A percentile compares a stretch with the other conserved stretches of the same genome.
phyloP scores from a whole-genome alignment of 2,329 filamentous ascomycete genomes.

The Bipolaris victoriae region DNA sequence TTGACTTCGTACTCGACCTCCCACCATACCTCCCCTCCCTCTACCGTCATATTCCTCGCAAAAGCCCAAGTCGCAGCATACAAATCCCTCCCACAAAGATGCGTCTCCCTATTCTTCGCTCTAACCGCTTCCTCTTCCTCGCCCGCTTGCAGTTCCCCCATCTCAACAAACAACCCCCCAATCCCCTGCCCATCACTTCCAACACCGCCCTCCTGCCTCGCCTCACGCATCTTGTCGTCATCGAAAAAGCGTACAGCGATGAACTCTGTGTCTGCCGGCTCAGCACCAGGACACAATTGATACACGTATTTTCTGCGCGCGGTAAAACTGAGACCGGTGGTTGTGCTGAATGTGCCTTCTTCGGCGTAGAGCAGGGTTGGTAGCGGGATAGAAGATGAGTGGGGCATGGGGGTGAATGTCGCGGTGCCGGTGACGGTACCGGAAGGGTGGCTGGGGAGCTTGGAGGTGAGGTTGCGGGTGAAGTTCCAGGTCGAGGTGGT shows the following conservation, averaged over 20 bases:
- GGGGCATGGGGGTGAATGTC: conserved; percentile 60
- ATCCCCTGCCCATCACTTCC: conserved; percentile 53
- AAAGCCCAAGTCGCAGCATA: conserved; percentile 76
- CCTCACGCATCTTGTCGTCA: conserved; percentile 16
- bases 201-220: conserved; percentile 9
- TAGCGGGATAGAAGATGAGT: not conserved
- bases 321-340: conserved; percentile 61
- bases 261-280: not conserved
- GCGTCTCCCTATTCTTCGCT: conserved; percentile 64
- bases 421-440: conserved; percentile 71
- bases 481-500: conserved; percentile 63
- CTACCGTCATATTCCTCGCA: conserved; percentile 49
- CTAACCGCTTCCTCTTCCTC: conserved; percentile 30
- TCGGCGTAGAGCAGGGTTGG: conserved; percentile 72
- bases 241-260: conserved; percentile 26
- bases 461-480: conserved; percentile 62
- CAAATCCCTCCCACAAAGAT: conserved; percentile 74
- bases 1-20: conserved; percentile 48
- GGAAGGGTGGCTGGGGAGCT: conserved; percentile 65
- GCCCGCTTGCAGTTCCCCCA: conserved; percentile 55
- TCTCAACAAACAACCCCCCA: conserved; percentile 77
- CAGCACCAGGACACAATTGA: conserved; percentile 56
- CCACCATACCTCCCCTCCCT: conserved; percentile 33
- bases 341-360: conserved; percentile 67
- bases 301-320: conserved; percentile 74